Evolutionary conservation across 2,329 filamentous ascomycete genomes (phyloP).

Genomic region (Penicillium sp.): DNA sequence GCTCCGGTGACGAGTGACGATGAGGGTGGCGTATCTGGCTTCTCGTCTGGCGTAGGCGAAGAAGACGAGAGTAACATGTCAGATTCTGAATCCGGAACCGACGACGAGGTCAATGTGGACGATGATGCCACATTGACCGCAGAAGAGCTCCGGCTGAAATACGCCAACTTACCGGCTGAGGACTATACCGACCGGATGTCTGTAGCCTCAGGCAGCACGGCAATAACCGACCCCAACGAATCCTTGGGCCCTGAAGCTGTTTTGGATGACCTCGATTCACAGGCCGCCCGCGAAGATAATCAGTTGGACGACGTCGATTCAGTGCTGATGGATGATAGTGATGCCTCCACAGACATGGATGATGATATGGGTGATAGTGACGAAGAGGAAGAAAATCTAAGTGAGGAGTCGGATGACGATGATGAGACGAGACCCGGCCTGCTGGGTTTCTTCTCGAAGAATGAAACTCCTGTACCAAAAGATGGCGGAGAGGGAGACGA

Average conservation of each 20-base stretch:
- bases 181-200: conserved; percentile 23
- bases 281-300: conserved; percentile 26
- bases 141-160: conserved; percentile 48
- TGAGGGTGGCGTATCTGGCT: conserved; percentile 28
- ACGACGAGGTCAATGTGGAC: conserved; percentile 35
- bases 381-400: conserved; percentile 49
- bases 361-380: conserved; percentile 48
- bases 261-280: conserved; percentile 20
- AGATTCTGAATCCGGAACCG: conserved; percentile 44
- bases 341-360: conserved; percentile 48
- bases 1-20: conserved; percentile 65
- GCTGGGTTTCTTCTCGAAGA: conserved; percentile 48
- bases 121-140: conserved; percentile 46
- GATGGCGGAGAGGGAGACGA: conserved; percentile 35
- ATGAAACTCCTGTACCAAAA: conserved; percentile 29
- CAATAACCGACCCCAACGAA: conserved; percentile 18
- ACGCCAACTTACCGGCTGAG: conserved; percentile 38
- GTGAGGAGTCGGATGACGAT: conserved; percentile 43
- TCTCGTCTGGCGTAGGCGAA: conserved; percentile 58
- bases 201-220: conserved; percentile 20
- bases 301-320: conserved; percentile 45
- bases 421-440: conserved; percentile 41
- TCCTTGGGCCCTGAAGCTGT: conserved; percentile 17
- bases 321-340: conserved; percentile 44
- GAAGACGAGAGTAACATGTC: conserved; percentile 53